These are phyloP conservation scores for Emmonsiellopsis sp. DNA, from an alignment of 2,329 filamentous ascomycete species.

Conservation along the genomic window DNA sequence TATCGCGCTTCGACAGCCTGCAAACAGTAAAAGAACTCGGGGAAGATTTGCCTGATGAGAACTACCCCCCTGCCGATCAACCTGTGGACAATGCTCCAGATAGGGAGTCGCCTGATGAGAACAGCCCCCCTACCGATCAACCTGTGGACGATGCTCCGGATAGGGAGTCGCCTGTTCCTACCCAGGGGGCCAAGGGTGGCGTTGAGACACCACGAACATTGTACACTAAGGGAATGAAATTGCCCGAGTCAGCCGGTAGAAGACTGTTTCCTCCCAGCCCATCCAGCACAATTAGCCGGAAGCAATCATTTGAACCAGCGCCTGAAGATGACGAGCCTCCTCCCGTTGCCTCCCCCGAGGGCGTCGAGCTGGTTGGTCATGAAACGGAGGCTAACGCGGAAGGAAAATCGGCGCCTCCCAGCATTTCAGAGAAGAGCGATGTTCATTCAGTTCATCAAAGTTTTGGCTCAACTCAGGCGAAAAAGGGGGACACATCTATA, in stretches of 20 bases:
- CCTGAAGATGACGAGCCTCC: background rate
- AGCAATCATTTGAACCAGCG: background rate
- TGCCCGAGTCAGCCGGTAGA: background rate
- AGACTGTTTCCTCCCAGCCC: conserved; percentile 7
- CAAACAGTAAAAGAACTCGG: background rate
- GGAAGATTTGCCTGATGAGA: background rate
- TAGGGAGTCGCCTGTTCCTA: background rate
- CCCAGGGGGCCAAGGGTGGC: background rate
- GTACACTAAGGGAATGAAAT: conserved; percentile 4
- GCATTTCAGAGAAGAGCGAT: background rate
- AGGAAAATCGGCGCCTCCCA: background rate
- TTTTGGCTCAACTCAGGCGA: background rate
- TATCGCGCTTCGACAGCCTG: background rate
- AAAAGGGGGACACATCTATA: background rate
- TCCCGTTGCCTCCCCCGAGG: background rate
- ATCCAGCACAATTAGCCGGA: background rate
- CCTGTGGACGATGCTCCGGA: background rate
- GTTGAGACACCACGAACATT: background rate
- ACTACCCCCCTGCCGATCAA: background rate
- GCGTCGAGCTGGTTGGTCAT: too few relatives aligned
- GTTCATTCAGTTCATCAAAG: background rate
- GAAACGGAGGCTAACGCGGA: background rate
- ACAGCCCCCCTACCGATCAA: background rate
- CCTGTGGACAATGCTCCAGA: background rate
- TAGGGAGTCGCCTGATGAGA: background rate